phyloP scores from a whole-genome alignment of 2,329 filamentous ascomycete species.

The Rhynchosporium secalis region DNA sequence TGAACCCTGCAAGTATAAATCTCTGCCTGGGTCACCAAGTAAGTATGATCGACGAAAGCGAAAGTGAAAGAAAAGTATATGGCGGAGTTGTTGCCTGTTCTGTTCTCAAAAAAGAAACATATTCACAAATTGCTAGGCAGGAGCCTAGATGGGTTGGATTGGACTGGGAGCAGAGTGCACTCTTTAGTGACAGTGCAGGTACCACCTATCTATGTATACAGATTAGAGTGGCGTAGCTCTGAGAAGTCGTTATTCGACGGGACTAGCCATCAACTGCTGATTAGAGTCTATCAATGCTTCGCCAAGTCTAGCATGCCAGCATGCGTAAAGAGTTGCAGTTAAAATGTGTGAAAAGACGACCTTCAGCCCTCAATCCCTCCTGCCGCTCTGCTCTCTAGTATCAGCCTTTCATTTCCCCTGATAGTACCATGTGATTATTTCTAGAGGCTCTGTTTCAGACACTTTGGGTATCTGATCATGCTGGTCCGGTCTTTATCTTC shows the following conservation, averaged over 20 bases:
- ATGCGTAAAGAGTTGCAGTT: no score
- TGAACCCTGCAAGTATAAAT: not conserved
- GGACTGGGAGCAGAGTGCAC: not conserved
- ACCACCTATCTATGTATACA: not conserved
- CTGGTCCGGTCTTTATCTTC: not conserved
- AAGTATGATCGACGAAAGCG: not conserved
- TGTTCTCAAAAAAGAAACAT: no score
- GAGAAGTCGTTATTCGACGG: not conserved
- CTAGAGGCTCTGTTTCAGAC: not conserved
- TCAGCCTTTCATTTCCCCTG: constrained; percentile 6
- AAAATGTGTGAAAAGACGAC: not conserved
- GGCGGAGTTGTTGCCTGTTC: not conserved
- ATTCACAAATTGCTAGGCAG: no score
- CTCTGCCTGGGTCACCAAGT: constrained; percentile 6
- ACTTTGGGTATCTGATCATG: constrained; percentile 2
- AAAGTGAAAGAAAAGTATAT: not conserved
- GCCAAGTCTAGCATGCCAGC: no score
- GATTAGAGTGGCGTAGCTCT: no score
- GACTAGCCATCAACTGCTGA: not conserved
- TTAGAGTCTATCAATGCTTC: not conserved
- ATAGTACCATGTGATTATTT: not conserved
- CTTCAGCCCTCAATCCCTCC: not conserved
- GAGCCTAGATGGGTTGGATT: no score
- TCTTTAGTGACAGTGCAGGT: not conserved
- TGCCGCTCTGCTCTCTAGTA: no score